Evolutionary conservation across 2,329 filamentous ascomycete genomes (phyloP), one percentile per base, ranked within the genome.

Genomic region (Sporothrix protearum): DNA sequence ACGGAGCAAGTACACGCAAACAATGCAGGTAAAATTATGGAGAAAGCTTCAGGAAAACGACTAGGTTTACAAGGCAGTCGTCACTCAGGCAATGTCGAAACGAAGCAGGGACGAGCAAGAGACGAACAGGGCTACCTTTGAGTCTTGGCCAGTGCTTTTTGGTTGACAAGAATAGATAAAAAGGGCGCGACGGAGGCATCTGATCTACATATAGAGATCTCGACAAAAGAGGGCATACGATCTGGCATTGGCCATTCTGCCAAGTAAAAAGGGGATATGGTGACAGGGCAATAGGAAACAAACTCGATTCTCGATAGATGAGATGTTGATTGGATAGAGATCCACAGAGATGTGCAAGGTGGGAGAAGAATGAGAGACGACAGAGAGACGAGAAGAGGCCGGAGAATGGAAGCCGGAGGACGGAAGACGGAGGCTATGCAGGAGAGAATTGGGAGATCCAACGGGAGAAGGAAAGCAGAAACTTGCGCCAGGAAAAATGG

Each of bases 371-470:
- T 57, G 53, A 25, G 57, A 12, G 33, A 61, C 33, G 36, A 63
- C n/a, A 12, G 45, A 12, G n/a, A 42, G 28, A 61, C 19, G 16
- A 22, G 9, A 2, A 36, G 22, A 64, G 22, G 39, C 57, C 59
- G 59, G 59, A 64, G 36, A 47, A 22, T 4, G 36, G 51, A 69
- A n/a, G 67, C 68, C 53, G 68, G 68, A 36, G n/a, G 30, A 68
- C 45, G 47, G 64, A 68, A 36, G 33, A n/a, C 57, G 57, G 57
- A 63, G 57, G 30, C 16, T n/a, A n/a, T n/a, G n/a, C n/a, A 61
- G 30, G 33, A 9, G 57, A 36, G 19, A 19, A n/a, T 36, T 22
- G 16, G 30, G 22, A 49, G 28, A 4, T 6, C 8, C 36, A 16
- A 53, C 16, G 9, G n/a, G 25, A 9, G 47, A 33, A 51, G 53